Percentiles rank a stretch among this genome's conserved stretches.
Evolutionary conservation across 208 protist genomes (phyloP).

Genomic region (Tritrichomonas foetus): DNA sequence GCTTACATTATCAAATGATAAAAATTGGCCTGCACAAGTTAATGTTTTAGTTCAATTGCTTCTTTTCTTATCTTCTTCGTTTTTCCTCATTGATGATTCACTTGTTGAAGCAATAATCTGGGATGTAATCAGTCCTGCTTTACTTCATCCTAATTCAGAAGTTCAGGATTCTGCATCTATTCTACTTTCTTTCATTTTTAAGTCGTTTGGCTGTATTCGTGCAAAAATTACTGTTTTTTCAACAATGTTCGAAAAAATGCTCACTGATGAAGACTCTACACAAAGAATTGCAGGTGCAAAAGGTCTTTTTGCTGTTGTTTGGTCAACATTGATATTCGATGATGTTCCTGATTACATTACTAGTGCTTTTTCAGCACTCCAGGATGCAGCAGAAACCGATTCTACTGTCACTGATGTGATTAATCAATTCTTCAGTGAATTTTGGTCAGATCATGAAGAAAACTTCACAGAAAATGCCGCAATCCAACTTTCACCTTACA

Average conservation of each 20-base stretch:
- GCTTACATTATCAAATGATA: neutral
- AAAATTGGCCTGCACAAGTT: neutral
- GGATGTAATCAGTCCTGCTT: neutral
- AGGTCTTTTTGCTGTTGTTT: neutral
- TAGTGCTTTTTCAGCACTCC: neutral
- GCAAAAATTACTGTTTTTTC: neutral
- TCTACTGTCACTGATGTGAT: neutral
- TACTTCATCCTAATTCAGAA: neutral
- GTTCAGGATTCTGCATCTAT: neutral
- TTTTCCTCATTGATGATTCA: neutral
- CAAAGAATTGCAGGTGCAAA: neutral
- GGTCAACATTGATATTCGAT: neutral
- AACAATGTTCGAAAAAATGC: neutral
- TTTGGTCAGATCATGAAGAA: neutral
- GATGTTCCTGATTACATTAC: neutral
- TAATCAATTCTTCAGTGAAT: neutral
- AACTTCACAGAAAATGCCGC: neutral
- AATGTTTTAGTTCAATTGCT: neutral
- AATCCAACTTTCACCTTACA: neutral
- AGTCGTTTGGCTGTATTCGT: neutral
- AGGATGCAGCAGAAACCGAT: neutral
- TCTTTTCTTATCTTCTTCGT: neutral
- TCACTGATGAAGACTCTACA: neutral
- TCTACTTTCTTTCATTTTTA: neutral
- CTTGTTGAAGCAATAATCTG: neutral